Evolutionary conservation across 2,329 filamentous ascomycete genomes (phyloP).

Genomic region (Cytospora chrysosperma): DNA sequence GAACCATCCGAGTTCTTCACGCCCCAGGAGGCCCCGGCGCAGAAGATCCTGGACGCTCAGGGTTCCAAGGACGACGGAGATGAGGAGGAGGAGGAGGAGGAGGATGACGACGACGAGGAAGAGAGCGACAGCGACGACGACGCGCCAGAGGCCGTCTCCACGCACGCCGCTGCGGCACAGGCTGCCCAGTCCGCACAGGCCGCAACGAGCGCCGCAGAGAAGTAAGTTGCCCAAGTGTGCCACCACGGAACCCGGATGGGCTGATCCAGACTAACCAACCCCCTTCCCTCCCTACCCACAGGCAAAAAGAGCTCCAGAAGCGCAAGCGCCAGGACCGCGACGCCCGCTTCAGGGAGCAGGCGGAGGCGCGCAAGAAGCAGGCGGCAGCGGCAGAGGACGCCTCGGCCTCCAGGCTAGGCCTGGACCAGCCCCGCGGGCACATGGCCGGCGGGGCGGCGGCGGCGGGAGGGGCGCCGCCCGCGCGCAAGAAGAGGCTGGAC

Average conservation of each 20-base stretch:
- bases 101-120: slow-evolving; percentile 27
- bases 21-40: slow-evolving; percentile 30
- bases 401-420: slow-evolving; percentile 23
- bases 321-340: slow-evolving; percentile 57
- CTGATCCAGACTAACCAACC: slow-evolving; percentile 9
- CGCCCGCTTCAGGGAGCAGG: slow-evolving; percentile 54
- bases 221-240: too few species aligned
- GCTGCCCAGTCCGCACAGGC: slow-evolving; percentile 46
- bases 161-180: slow-evolving; percentile 46
- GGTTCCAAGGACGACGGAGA: slow-evolving; percentile 23
- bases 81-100: slow-evolving; percentile 19
- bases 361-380: slow-evolving; percentile 46
- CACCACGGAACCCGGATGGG: neutral
- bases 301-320: slow-evolving; percentile 51
- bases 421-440: slow-evolving; percentile 13
- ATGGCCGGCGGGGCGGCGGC: too few species aligned
- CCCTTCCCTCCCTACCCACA: slow-evolving; percentile 28
- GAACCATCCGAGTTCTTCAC: slow-evolving; percentile 33
- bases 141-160: slow-evolving; percentile 59
- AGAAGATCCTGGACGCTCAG: slow-evolving; percentile 27
- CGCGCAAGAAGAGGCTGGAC: slow-evolving; percentile 33
- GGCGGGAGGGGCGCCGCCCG: slow-evolving; percentile 19
- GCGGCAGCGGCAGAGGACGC: slow-evolving; percentile 26
- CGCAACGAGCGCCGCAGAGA: slow-evolving; percentile 49
- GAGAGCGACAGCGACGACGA: slow-evolving; percentile 45